Evolutionary conservation across 2,329 filamentous ascomycete genomes (phyloP).

Genomic region (Aspergillus brunneoviolaceus): DNA sequence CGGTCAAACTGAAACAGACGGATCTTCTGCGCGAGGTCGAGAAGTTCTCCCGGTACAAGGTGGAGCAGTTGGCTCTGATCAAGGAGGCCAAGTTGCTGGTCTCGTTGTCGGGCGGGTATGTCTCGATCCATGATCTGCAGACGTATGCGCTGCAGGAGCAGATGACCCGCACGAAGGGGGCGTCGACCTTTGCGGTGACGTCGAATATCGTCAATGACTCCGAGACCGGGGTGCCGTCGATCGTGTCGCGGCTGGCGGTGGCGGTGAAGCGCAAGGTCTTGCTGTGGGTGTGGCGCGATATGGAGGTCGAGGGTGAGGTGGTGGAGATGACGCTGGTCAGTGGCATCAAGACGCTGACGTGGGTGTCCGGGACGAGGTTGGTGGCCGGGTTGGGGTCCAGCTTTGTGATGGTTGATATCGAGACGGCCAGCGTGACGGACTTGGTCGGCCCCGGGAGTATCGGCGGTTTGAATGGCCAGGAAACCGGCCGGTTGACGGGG

Average conservation of each 20-base stretch:
- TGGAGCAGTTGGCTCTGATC: conserved; percentile 92
- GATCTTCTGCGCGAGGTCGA: conserved; percentile 90
- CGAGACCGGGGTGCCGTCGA: conserved; percentile 82
- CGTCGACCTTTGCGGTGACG: conserved; percentile 85
- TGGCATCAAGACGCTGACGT: conserved; percentile 83
- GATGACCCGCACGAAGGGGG: conserved; percentile 80
- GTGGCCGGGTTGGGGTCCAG: conserved; percentile 89
- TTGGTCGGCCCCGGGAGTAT: conserved; percentile 75
- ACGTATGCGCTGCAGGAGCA: conserved; percentile 80
- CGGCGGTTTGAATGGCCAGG: conserved; percentile 62
- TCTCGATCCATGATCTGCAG: conserved; percentile 86
- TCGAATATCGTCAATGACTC: conserved; percentile 93
- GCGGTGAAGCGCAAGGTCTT: conserved; percentile 87
- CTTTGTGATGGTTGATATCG: conserved; percentile 84
- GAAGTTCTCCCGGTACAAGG: conserved; percentile 83
- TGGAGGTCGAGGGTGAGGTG: conserved; percentile 73
- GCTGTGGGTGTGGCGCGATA: conserved; percentile 94
- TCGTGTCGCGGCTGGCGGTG: conserved; percentile 87
- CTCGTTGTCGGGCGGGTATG: conserved; percentile 83
- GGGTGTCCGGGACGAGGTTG: conserved; percentile 82
- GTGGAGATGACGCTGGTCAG: conserved; percentile 77
- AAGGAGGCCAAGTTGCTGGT: conserved; percentile 92
- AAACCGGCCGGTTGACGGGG: conserved; percentile 75
- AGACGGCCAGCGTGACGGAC: conserved; percentile 70
- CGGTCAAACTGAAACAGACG: conserved; percentile 56